A percentile compares a stretch with the other conserved stretches of the same genome.
phyloP scores from a whole-genome alignment of 352 stramenopile species.

The Pythium volutum region DNA sequence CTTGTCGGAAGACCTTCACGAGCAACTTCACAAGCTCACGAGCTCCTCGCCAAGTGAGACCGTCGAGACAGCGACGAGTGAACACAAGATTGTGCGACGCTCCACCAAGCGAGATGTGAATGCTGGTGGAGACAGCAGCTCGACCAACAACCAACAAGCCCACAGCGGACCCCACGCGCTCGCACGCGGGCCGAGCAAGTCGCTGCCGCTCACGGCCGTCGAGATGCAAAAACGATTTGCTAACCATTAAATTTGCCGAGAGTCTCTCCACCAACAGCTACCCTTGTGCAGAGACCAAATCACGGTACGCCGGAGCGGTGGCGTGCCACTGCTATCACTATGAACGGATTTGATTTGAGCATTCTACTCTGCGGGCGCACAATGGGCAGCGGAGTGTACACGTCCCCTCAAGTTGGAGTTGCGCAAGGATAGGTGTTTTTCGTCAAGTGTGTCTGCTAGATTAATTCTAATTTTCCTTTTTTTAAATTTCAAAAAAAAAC shows the following conservation, averaged over 20 bases:
- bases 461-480: no score
- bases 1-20: constrained; percentile 52
- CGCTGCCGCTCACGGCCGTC: no score
- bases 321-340: constrained; percentile 24
- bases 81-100: constrained; percentile 12
- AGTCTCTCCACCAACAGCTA: no score
- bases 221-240: no score
- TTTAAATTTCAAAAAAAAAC: no score
- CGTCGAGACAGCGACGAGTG: background rate
- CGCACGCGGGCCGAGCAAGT: constrained; percentile 1
- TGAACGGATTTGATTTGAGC: constrained; percentile 25
- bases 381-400: constrained; percentile 22
- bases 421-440: constrained; percentile 16
- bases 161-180: constrained; percentile 9
- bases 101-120: constrained; percentile 25
- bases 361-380: constrained; percentile 15
- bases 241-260: no score
- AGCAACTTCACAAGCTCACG: constrained; percentile 26
- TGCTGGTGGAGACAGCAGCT: background rate
- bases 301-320: constrained; percentile 29
- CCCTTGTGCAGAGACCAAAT: no score
- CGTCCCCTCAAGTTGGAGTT: background rate
- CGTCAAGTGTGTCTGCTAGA: no score
- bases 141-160: background rate
- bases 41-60: background rate